Conservation (phyloP, 169 alveolate species). For the Plasmodium vivax region DNA sequence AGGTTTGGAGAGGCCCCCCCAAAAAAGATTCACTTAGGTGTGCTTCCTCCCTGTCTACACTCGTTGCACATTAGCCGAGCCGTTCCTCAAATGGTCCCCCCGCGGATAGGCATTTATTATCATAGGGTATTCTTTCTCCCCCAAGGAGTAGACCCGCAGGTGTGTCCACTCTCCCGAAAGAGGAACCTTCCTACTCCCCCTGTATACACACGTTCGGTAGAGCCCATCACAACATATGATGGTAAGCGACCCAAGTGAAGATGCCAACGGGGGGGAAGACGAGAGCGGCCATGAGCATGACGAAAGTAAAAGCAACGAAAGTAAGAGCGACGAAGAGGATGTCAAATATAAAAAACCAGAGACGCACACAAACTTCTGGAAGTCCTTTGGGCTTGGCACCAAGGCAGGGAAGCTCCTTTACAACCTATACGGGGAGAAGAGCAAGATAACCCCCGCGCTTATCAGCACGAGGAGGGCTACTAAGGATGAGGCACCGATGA, state of each 20-base stretch:
- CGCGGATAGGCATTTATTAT: background rate
- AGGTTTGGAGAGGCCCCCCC: background rate
- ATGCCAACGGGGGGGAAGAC: background rate
- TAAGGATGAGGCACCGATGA: background rate
- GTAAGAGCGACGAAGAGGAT: constrained; percentile 19
- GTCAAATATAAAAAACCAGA: constrained; percentile 62
- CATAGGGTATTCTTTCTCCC: background rate
- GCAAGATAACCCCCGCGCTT: constrained; percentile 46
- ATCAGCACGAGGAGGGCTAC: background rate
- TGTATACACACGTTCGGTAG: background rate
- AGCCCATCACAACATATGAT: background rate
- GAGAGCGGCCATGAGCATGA: background rate
- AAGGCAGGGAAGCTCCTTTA: constrained; percentile 73
- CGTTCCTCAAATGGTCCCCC: background rate
- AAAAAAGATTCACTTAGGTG: background rate
- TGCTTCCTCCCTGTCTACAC: background rate
- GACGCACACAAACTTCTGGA: constrained; percentile 71
- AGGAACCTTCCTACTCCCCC: background rate
- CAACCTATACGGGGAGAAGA: constrained; percentile 46
- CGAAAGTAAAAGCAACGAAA: background rate
- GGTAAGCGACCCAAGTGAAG: background rate
- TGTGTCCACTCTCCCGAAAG: background rate
- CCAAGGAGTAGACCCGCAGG: background rate
- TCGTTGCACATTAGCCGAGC: background rate
- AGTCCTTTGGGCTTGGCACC: constrained; percentile 57